phyloP scores from a whole-genome alignment of 495 filamentous ascomycete species.

The Penicillium roqueforti region DNA sequence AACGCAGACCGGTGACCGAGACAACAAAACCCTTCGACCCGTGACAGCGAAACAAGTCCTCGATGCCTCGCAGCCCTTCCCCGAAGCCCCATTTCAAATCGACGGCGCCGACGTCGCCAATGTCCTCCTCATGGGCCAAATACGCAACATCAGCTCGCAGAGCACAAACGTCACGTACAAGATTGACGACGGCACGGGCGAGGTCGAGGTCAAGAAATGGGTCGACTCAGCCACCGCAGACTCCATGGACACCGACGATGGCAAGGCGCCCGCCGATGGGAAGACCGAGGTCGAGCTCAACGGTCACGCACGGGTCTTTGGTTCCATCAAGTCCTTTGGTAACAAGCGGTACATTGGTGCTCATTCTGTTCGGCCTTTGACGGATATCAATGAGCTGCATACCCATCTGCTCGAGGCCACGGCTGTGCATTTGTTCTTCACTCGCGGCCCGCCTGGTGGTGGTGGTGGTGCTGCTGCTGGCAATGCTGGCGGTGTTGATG shows the following conservation, averaged over 20 bases:
- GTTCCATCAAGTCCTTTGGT: constrained; percentile 70
- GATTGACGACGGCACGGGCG: constrained; percentile 91
- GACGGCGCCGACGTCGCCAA: constrained; percentile 60
- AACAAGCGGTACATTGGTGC: constrained; percentile 75
- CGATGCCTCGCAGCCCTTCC: constrained; percentile 69
- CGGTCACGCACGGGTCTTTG: constrained; percentile 78
- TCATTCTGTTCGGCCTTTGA: constrained; percentile 72
- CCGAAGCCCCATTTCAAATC: constrained; percentile 71
- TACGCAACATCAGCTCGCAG: constrained; percentile 80
- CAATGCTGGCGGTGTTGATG: constrained; percentile 31
- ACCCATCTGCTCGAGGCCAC: constrained; percentile 87
- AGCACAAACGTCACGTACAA: constrained; percentile 88
- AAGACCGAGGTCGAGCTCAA: constrained; percentile 57
- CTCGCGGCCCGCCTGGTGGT: constrained; percentile 61
- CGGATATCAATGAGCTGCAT: constrained; percentile 85
- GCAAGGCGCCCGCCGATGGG: constrained; percentile 25
- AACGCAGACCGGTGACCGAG: constrained; percentile 27
- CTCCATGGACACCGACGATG: constrained; percentile 45
- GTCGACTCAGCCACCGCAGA: constrained; percentile 57
- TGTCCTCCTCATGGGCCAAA: constrained; percentile 83
- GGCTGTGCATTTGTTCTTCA: constrained; percentile 79
- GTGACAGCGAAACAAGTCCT: constrained; percentile 92
- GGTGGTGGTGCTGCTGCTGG: constrained; percentile 28
- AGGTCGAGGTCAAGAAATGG: constrained; percentile 92
- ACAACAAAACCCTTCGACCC: constrained; percentile 76